These are phyloP conservation scores for Zasmidium citrigriseum DNA, from an alignment of 2,329 filamentous ascomycete genomes.

Conservation along the genomic window DNA sequence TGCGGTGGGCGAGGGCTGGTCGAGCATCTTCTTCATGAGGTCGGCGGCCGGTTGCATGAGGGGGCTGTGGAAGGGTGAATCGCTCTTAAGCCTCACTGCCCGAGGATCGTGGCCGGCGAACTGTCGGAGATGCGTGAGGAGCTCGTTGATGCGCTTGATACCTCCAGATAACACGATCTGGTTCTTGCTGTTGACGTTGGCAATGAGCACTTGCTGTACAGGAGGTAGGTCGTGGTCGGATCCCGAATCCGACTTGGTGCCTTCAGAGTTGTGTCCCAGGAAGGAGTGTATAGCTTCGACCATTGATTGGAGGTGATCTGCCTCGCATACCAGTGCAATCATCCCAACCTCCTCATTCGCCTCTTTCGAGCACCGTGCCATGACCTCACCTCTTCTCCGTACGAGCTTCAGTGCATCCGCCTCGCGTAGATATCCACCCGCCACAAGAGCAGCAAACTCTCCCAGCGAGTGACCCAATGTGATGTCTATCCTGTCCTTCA, in stretches of 20 bases:
- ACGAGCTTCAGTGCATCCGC: constrained; percentile 77
- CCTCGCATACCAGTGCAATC: constrained; percentile 88
- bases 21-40: constrained; percentile 70
- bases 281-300: constrained; percentile 78
- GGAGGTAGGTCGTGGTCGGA: constrained; percentile 65
- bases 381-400: constrained; percentile 74
- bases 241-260: constrained; percentile 64
- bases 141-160: constrained; percentile 76
- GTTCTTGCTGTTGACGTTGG: constrained; percentile 93
- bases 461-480: constrained; percentile 88
- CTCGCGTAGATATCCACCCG: constrained; percentile 77
- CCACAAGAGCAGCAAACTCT: constrained; percentile 88
- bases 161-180: constrained; percentile 93
- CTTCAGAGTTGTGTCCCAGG: constrained; percentile 66
- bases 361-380: constrained; percentile 72
- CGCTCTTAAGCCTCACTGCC: constrained; percentile 81
- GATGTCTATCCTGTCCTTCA: constrained; percentile 71
- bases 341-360: constrained; percentile 82
- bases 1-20: constrained; percentile 53
- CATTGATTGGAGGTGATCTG: constrained; percentile 69
- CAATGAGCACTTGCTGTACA: constrained; percentile 84
- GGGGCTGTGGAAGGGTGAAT: constrained; percentile 87
- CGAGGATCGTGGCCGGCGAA: constrained; percentile 90
- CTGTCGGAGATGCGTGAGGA: constrained; percentile 81
- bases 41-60: constrained; percentile 84